Evolutionary conservation across 2,329 filamentous ascomycete genomes (phyloP), one percentile per base, ranked within the genome.

Genomic region (Ilyonectria destructans): DNA sequence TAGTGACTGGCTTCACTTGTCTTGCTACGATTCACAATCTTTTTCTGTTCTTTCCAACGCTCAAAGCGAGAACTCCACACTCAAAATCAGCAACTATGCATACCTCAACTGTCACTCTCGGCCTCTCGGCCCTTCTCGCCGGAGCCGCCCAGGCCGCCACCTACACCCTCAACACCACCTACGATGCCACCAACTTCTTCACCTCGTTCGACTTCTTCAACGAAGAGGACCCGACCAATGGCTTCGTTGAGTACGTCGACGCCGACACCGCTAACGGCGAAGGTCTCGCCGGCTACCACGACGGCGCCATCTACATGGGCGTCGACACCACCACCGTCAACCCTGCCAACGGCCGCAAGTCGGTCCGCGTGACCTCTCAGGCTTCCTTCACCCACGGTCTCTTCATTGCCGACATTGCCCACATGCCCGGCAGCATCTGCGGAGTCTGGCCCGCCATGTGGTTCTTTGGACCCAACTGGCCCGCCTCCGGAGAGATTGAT

Each of bases 391-490:
- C 86, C 46, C 86, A 88, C 70, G 93, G 91, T 13, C 87, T 96
- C 61, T 89, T 95, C 78, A 85, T 95, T 51, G 85, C 92, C 62
- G 93, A 96, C 77, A 88, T 95, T 65, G 85, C 84, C 10, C 93
- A 95, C 79, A 94, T 95, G 90, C 93, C 93, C n/a, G 86, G 86
- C 21, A 89, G 88, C 48, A 83, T 85, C 68, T 95, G 93, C 76
- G 93, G 92, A 37, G 87, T 89, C 15, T 96, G 93, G 93, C 92
- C 93, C 1, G 93, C 93, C 15, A 92, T 92, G 79, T 93, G 88
- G 88, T 85, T 84, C 58, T 86, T 93, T 37, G 92, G 92, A 17
- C 83, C 86, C n/a, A 81, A 87, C 76, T 95, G 93, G 93, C 93
- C 93, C 2, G 79, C 78, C 48, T 83, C 85, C 8, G 93, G 93